Evolutionary conservation across 345 rosid genomes (phyloP), one percentile per base, ranked within the genome.

Genomic region (Arabidopsis arenosa): DNA sequence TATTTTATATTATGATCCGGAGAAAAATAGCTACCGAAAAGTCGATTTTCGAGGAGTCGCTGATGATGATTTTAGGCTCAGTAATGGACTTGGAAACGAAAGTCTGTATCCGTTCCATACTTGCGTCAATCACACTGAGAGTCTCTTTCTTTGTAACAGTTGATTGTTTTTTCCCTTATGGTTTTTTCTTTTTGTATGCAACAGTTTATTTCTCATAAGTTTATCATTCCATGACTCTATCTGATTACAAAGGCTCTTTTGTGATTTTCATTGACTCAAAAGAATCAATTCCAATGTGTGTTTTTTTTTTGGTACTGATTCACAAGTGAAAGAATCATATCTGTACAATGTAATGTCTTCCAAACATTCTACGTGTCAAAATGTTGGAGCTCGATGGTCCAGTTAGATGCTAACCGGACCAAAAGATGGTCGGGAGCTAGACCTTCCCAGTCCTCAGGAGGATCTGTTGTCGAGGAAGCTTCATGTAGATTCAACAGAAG

Each of bases 371-470:
- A 68, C 26, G 17, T 23, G 53, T 86, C 96, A 63, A 82, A 85
- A 63, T 88, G 93, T 81, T 87, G 94, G 69, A 89, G 80, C 75
- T 92, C 90, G 57, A 90, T 92, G 49, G 80, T 85, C 98, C 99
- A 95, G 4, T 92, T 87, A 48, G 96, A 82, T 74, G 97, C 97
- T 79, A 95, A 78, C 79, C 89, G 96, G 69, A 88, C 72, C 81
- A 95, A 70, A 65, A 92, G 89, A 74, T 89, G 90, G 45, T 87
- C 90, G 6, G 92, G 93, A 14, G 83, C 74, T 6, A 75, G 84
- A 62, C 99, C 97, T 82, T 90, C 97, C 99, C 99, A 92, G 49
- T 92, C 96, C 60, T 90, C 96, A 0, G 96, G 88, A 45, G 84
- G 89, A 68, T 84, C 97, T 52, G 81, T 81, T 54, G 88, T 58